Base-by-base conservation (phyloP, 106 monocot genomes). In the Allium sativum region DNA sequence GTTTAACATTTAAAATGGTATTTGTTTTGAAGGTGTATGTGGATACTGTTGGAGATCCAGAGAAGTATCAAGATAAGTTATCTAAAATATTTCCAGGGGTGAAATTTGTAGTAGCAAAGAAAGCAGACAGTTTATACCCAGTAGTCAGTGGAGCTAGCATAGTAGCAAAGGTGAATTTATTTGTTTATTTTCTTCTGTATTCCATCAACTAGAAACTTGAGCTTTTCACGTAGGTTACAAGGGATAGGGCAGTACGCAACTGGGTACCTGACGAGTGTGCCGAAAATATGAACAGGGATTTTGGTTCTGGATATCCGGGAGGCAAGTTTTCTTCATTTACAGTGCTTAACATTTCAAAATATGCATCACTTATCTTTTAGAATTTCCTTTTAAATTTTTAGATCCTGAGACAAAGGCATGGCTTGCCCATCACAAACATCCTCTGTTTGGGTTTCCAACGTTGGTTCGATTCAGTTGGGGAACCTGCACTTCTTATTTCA, bases 121-220 rank as follows among this genome's bases (percentile, higher is more conserved):
- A 91, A 69, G 98, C 92, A 51, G 98, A 98, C 66, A 92, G 92
- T 66, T 77, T 98, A 58, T 98, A 85, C 72, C 92, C 98, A 8
- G 88, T 98, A 58, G 98, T 98, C 50, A 98, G 98, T 75, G 98
- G 92, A 56, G 98, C 98, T 44, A 98, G 98, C 51, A 98, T 98
- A 74, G 91, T 91, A 47, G 87, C 96, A 67, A 96, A 96, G 87
- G 95, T 96, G 43, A 65, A 45, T 48, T 70, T 58, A 12, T 52
- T 31, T 43, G 8, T 50, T 50, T 48, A 12, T 48, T 50, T 50
- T 50, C 2, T 11, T 50, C 8, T 0, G 15, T 12, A 7, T 50
- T 12, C 48, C 11, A 3, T 50, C 48, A 50, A 50, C 15, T 50
- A 15, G 8, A 50, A 50, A 50, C 11, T 50, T 12, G 15, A 5